Conservation (phyloP, 805 yeast species). For the Metschnikowia colocasiae region DNA sequence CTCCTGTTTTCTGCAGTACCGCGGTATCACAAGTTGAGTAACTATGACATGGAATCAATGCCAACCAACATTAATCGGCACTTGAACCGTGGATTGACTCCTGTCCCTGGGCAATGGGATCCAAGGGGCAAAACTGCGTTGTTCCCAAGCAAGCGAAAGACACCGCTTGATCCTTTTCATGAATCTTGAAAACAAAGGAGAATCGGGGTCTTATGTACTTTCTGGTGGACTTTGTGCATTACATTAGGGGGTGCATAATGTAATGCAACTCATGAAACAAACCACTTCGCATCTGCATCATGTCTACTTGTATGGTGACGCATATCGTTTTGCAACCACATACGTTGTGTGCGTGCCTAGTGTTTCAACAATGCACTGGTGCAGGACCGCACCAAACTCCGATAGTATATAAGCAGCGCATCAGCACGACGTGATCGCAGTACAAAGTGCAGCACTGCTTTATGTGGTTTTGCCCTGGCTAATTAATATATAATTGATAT, state of each 20-base stretch:
- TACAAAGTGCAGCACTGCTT: background rate
- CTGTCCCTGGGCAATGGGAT: no score
- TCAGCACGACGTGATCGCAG: background rate
- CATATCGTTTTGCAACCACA: slow-evolving; percentile 1
- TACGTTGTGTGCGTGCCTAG: background rate
- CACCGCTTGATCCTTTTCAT: background rate
- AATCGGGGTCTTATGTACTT: background rate
- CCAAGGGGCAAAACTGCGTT: no score
- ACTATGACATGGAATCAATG: background rate
- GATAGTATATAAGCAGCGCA: slow-evolving; percentile 1
- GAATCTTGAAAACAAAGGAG: background rate
- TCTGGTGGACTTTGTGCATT: background rate
- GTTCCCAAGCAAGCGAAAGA: no score
- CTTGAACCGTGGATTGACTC: background rate
- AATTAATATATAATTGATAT: background rate
- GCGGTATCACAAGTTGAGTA: background rate
- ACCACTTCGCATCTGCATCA: background rate
- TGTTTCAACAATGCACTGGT: background rate
- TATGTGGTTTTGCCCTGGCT: background rate
- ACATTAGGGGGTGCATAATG: background rate
- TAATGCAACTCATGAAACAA: background rate
- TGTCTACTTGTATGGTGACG: background rate
- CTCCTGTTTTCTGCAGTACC: slow-evolving; percentile 2
- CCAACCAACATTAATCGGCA: background rate
- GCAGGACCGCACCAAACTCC: slow-evolving; percentile 1